Evolutionary conservation across 2,329 filamentous ascomycete species (phyloP).

Genomic region (Chalara sp.): DNA sequence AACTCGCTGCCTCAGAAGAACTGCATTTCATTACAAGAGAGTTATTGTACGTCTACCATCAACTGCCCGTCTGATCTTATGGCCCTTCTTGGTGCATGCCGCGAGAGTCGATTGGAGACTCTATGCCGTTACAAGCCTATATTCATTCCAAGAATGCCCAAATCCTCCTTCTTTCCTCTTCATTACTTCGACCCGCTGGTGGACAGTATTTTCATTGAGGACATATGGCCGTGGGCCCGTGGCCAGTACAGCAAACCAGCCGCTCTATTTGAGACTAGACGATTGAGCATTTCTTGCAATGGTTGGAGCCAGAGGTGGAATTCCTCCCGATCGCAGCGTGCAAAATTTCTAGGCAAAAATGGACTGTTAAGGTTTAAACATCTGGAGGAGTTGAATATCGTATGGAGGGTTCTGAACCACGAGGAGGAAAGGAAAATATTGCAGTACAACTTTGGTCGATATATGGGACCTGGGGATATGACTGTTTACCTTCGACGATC

Average conservation of each 20-base stretch:
- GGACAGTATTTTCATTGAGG: slow-evolving; percentile 1
- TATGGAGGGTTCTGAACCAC: neutral
- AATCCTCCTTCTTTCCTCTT: neutral
- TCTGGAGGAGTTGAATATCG: slow-evolving; percentile 2
- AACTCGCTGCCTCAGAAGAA: no score
- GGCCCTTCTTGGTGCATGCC: neutral
- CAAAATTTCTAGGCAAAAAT: neutral
- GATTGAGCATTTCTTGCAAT: slow-evolving; percentile 1
- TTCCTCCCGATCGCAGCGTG: neutral
- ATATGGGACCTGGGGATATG: neutral
- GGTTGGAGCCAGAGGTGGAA: neutral
- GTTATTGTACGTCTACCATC: neutral
- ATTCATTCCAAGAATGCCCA: neutral
- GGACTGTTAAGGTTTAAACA: neutral
- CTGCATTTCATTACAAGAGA: neutral
- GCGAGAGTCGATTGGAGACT: neutral
- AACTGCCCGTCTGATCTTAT: neutral
- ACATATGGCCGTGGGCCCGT: slow-evolving; percentile 1
- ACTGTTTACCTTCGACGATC: neutral
- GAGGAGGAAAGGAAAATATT: neutral
- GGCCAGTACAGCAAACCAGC: neutral
- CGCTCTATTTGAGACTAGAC: neutral
- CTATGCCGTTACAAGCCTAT: neutral
- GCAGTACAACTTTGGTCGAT: neutral
- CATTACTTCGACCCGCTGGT: slow-evolving; percentile 2